Conservation (phyloP, 768 basidiomycete genomes). For the Leccinum truebloodii region DNA sequence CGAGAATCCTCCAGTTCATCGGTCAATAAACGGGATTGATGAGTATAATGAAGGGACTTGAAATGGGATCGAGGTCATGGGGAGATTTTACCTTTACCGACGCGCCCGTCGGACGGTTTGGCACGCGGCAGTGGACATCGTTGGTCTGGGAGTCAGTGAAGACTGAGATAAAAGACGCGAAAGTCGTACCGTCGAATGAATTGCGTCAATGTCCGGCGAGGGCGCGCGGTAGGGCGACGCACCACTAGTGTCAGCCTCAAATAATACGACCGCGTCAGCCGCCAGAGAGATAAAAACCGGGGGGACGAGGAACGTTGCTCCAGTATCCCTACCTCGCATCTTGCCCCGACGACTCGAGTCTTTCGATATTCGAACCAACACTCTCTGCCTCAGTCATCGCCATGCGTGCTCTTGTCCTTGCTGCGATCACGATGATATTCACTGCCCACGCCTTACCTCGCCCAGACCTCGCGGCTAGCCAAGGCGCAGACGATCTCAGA, state of each 20-base stretch:
- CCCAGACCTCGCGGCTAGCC: constrained; percentile 23
- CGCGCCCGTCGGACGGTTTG: neutral
- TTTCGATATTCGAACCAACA: constrained; percentile 8
- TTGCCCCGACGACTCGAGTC: neutral
- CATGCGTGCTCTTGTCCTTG: constrained; percentile 28
- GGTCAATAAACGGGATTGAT: neutral
- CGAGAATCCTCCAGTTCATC: neutral
- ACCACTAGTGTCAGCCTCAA: constrained; percentile 19
- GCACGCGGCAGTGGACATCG: neutral
- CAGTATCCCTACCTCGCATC: constrained; percentile 4
- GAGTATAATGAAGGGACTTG: neutral
- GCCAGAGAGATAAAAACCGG: constrained; percentile 22
- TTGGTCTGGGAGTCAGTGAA: neutral
- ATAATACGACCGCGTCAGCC: constrained; percentile 21
- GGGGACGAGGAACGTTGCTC: neutral
- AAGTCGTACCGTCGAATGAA: neutral
- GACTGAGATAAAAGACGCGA: neutral
- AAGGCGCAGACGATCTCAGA: constrained; percentile 16
- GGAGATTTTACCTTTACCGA: neutral
- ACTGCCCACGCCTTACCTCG: constrained; percentile 24
- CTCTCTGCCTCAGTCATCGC: constrained; percentile 19
- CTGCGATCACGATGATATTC: constrained; percentile 27
- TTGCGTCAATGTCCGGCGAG: neutral
- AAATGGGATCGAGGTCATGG: neutral
- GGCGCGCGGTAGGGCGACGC: neutral